Evolutionary conservation across 148 eudicot species (phyloP), one percentile per base, ranked within the genome.

Genomic region (Talinum fruticosum): DNA sequence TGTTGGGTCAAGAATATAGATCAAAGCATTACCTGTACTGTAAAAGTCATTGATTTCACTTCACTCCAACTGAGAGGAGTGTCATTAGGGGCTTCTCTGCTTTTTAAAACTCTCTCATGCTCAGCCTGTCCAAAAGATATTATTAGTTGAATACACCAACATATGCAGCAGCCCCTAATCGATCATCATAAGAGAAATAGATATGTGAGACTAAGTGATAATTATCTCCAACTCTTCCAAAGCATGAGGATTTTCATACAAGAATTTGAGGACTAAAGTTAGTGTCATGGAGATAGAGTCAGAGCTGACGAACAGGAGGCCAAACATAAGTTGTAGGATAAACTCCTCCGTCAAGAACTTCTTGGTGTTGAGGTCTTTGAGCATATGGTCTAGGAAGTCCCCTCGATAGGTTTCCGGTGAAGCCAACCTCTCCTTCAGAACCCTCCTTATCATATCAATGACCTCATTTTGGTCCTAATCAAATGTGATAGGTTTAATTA

Each of bases 21-120:
- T n/a, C n/a, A 41, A 6, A 41, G 47, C n/a, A 75, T 73, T 71
- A 88, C 95, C 76, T 87, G 87, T 38, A 88, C 82, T 1, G 91
- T 89, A 76, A 84, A 91, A 30, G 81, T 86, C 93, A 89, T 89
- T 13, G 90, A 82, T 79, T 89, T 91, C 41, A 89, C 88, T 81
- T 91, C 92, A 30, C 69, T 73, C 90, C 90, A 89, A 49, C 87
- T 86, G 33, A 91, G 72, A n/a, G 80, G 74, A 47, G 88, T 73
- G 54, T 81, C 82, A n/a, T n/a, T n/a, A 5, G 81, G 66, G 61
- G 53, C 80, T 36, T 84, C 83, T 75, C 84, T 84, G 33, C 65
- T 84, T 36, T 77, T 80, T 49, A 91, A 14, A 36, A 91, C 81
- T 34, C 70, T 78, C 72, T 86, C 90, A 70, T 91, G 92, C 83